Evolutionary conservation across 2,329 filamentous ascomycete genomes (phyloP).

Genomic region (Ascochyta clinopodiicola): DNA sequence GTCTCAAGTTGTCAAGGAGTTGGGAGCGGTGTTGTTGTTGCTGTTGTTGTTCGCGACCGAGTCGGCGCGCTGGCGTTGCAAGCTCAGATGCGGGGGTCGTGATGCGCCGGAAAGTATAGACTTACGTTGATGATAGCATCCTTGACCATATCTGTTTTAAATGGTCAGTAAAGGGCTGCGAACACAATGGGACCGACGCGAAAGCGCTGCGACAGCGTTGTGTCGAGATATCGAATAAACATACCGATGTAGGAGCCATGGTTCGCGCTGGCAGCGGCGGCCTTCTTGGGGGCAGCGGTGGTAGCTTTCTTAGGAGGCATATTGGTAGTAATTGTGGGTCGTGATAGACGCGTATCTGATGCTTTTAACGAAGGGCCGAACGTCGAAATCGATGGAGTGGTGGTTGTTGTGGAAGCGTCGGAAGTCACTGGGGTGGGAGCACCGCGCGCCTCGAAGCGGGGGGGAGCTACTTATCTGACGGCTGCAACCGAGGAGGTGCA

Average conservation of each 20-base stretch:
- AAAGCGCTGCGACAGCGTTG: constrained; percentile 55
- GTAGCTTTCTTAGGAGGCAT: constrained; percentile 72
- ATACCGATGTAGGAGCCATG: constrained; percentile 72
- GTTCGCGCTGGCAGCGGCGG: constrained; percentile 58
- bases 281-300: constrained; percentile 65
- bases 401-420: constrained; percentile 34
- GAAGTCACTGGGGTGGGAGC: constrained; percentile 32
- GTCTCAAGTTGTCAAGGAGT: constrained; percentile 14
- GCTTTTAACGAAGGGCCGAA: constrained; percentile 44
- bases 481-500: constrained; percentile 33
- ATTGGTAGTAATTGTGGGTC: constrained; percentile 43
- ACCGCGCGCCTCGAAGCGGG: constrained; percentile 36
- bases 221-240: constrained; percentile 53
- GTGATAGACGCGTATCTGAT: constrained; percentile 32
- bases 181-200: constrained; percentile 51
- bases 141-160: constrained; percentile 71
- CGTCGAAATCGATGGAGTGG: constrained; percentile 28
- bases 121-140: constrained; percentile 74
- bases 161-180: constrained; percentile 62
- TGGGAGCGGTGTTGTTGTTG: constrained; percentile 18
- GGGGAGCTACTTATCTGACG: constrained; percentile 40
- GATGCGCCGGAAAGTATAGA: constrained; percentile 60
- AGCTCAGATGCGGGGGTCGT: constrained; percentile 43
- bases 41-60: constrained; percentile 40
- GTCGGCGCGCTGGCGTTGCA: constrained; percentile 44